Evolutionary conservation across 1,284 basidiomycete genomes (phyloP).

Genomic region (Ustilago sp.): DNA sequence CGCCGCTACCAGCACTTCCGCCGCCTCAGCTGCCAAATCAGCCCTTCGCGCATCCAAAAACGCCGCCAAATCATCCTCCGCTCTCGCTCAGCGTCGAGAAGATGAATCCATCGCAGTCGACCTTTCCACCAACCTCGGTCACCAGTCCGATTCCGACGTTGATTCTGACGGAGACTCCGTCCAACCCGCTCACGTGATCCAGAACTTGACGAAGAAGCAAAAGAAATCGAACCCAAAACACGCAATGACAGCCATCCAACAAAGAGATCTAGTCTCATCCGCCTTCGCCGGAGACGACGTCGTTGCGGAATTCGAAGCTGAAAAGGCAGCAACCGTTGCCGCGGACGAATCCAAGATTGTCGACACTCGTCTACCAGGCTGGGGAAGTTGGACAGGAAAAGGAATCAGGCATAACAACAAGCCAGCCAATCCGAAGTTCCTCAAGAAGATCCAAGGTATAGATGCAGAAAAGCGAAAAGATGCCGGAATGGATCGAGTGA

Average conservation of each 20-base stretch:
- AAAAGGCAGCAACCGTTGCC: conserved; percentile 82
- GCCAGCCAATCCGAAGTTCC: conserved; percentile 24
- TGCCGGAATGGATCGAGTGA: conserved; percentile 84
- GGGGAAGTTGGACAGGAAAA: conserved; percentile 93
- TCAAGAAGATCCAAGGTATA: conserved; percentile 73
- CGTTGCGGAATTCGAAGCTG: conserved; percentile 84
- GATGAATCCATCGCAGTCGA: conserved; percentile 36
- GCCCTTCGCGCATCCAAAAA: conserved; percentile 41
- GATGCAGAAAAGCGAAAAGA: conserved; percentile 83
- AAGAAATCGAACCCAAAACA: not conserved
- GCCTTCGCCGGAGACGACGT: conserved; percentile 98
- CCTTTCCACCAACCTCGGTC: conserved; percentile 7
- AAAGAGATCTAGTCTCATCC: conserved; percentile 87
- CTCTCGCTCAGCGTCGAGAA: conserved; percentile 18
- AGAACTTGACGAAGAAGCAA: not conserved
- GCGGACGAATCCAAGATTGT: conserved; percentile 84
- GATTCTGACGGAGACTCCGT: conserved; percentile 30
- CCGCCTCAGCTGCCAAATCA: conserved; percentile 37
- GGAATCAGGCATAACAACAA: conserved; percentile 72
- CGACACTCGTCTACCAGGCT: conserved; percentile 87
- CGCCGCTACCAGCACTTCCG: conserved; percentile 15
- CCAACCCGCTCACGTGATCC: not conserved
- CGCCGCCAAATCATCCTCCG: conserved; percentile 44
- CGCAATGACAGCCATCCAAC: conserved; percentile 70
- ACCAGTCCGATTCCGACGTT: not conserved